A percentile compares a stretch with the other conserved stretches of the same genome.
These are phyloP conservation scores for Blastocystis sp. DNA, from an alignment of 352 stramenopile species.

Conservation along the genomic window DNA sequence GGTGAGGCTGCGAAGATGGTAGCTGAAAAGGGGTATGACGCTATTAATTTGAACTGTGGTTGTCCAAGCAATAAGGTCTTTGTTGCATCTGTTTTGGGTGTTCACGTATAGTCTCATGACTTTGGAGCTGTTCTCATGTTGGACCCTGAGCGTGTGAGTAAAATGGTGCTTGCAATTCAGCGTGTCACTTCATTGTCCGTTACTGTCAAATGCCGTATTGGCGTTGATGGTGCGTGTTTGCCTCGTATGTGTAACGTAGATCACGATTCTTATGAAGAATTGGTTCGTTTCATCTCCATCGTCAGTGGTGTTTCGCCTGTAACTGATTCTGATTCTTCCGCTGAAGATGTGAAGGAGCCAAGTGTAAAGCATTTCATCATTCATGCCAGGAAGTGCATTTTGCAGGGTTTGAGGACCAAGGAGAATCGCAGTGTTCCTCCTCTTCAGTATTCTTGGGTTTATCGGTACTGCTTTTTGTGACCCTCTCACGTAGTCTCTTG, in stretches of 20 bases:
- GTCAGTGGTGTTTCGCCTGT: background rate
- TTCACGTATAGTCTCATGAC: background rate
- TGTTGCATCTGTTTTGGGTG: background rate
- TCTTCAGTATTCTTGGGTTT: constrained; percentile 13
- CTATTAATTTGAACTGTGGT: constrained; percentile 37
- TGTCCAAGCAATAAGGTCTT: constrained; percentile 28
- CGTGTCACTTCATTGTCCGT: background rate
- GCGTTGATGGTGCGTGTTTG: background rate
- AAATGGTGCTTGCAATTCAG: constrained; percentile 2
- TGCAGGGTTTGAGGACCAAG: background rate
- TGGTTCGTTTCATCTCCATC: constrained; percentile 10
- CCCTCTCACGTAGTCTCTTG: too few species aligned
- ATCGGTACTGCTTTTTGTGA: too few species aligned
- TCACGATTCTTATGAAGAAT: background rate
- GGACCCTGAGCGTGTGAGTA: background rate
- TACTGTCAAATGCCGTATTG: constrained; percentile 40
- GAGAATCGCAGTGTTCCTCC: constrained; percentile 38
- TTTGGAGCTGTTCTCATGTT: constrained; percentile 33
- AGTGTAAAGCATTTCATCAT: constrained; percentile 15
- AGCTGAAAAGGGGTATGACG: constrained; percentile 17
- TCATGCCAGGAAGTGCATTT: constrained; percentile 34
- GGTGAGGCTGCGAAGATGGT: constrained; percentile 14
- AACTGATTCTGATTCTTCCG: background rate
- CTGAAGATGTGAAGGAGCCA: background rate
- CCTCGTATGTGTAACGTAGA: background rate